These are phyloP conservation scores for Thielaviopsis euricoi DNA, from an alignment of 2,329 filamentous ascomycete species.

Conservation along the genomic window DNA sequence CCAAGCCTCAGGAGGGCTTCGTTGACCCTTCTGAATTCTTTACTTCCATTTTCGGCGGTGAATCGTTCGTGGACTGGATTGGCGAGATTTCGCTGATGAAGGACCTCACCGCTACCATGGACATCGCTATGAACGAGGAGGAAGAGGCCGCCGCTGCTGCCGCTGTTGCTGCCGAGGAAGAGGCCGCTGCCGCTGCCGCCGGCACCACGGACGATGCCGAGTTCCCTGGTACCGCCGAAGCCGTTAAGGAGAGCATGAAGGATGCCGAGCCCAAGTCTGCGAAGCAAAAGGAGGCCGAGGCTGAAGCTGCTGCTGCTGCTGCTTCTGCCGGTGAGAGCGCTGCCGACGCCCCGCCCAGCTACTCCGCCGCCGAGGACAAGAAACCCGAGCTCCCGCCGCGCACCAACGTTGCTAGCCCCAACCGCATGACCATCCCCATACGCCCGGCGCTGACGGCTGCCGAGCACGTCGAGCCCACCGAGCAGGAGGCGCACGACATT, in stretches of 20 bases:
- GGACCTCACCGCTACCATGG: slow-evolving; percentile 94
- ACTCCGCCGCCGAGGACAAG: slow-evolving; percentile 15
- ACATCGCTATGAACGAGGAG: slow-evolving; percentile 75
- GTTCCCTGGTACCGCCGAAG: slow-evolving; percentile 40
- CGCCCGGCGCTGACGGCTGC: slow-evolving; percentile 80
- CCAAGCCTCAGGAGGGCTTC: slow-evolving; percentile 81
- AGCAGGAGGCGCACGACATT: slow-evolving; percentile 53
- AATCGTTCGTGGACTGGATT: slow-evolving; percentile 91
- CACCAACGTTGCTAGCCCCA: slow-evolving; percentile 17
- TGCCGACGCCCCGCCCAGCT: slow-evolving; percentile 22
- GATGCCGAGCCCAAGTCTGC: slow-evolving; percentile 16
- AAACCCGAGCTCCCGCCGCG: slow-evolving; percentile 2
- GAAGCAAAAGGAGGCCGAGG: slow-evolving; percentile 19
- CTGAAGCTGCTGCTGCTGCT: slow-evolving; percentile 15
- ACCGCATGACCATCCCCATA: slow-evolving; percentile 45
- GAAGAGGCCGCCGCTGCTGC: slow-evolving; percentile 49
- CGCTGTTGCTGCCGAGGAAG: slow-evolving; percentile 27
- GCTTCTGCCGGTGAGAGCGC: slow-evolving; percentile 14
- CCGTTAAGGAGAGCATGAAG: slow-evolving; percentile 38
- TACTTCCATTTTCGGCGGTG: slow-evolving; percentile 92
- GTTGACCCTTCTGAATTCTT: slow-evolving; percentile 97
- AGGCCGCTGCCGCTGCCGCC: slow-evolving; percentile 20
- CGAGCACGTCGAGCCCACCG: slow-evolving; percentile 50
- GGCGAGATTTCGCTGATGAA: slow-evolving; percentile 98
- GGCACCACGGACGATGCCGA: slow-evolving; percentile 25